These are phyloP conservation scores for Fragaria ananassa DNA, from an alignment of 306 rosid genomes.

Conservation along the genomic window DNA sequence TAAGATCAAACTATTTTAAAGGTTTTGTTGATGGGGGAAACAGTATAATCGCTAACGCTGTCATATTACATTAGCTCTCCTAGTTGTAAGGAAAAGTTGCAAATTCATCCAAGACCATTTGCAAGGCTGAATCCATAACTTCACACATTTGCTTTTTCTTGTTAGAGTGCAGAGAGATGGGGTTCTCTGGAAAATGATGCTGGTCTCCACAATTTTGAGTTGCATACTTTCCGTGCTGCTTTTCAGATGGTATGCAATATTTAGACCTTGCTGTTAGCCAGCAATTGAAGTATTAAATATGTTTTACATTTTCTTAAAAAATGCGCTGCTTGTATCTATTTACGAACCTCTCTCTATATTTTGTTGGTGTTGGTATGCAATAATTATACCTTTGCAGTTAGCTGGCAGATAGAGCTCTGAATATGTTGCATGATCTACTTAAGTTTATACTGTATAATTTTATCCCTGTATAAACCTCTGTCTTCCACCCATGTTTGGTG, in stretches of 20 bases:
- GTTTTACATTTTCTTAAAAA: background rate
- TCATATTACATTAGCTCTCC: background rate
- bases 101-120: background rate
- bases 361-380: conserved; percentile 40
- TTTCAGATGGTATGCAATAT: conserved; percentile 73
- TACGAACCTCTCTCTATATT: background rate
- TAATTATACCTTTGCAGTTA: conserved; percentile 2
- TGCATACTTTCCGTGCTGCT: conserved; percentile 88
- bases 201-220: conserved; percentile 78
- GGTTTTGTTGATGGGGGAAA: background rate
- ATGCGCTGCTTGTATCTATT: background rate
- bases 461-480: background rate
- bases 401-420: background rate
- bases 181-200: conserved; percentile 58
- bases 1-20: background rate
- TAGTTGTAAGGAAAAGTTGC: background rate
- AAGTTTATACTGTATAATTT: background rate
- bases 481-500: background rate
- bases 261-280: background rate
- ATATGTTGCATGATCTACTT: background rate
- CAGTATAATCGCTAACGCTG: background rate
- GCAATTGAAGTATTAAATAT: background rate
- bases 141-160: conserved; percentile 28
- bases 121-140: background rate
- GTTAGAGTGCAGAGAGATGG: conserved; percentile 97